phyloP scores from a whole-genome alignment of 768 basidiomycete genomes.

The Pisolithus marmoratus region DNA sequence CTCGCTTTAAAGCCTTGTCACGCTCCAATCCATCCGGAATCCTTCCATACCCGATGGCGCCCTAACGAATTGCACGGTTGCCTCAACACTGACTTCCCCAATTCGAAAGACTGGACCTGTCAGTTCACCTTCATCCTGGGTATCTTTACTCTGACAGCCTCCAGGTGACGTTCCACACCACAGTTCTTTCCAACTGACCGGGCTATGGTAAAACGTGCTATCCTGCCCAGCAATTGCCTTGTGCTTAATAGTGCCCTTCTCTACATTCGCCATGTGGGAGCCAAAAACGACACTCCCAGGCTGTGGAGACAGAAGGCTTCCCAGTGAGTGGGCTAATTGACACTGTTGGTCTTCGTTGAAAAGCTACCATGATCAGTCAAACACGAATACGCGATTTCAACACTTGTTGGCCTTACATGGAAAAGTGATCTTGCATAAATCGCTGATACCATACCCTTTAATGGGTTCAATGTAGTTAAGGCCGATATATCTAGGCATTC shows the following conservation, averaged over 20 bases:
- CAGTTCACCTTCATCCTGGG: neutral
- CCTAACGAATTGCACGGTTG: neutral
- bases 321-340: constrained; percentile 20
- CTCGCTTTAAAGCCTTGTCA: neutral
- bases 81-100: neutral
- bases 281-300: constrained; percentile 29
- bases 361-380: constrained; percentile 7
- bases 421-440: constrained; percentile 50
- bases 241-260: constrained; percentile 4
- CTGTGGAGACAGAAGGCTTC: constrained; percentile 20
- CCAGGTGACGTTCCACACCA: constrained; percentile 13
- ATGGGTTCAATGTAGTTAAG: constrained; percentile 38
- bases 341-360: constrained; percentile 23
- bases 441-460: constrained; percentile 41
- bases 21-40: neutral
- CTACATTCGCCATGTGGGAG: constrained; percentile 14
- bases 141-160: neutral
- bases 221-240: constrained; percentile 2
- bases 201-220: constrained; percentile 20
- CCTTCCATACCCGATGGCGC: neutral
- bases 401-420: constrained; percentile 12
- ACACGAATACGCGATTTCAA: too few species aligned
- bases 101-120: constrained; percentile 16
- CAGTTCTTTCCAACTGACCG: constrained; percentile 22
- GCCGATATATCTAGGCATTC: constrained; percentile 20